Percentiles rank a stretch among this genome's conserved stretches.
Conservation (phyloP, 192 early-diverging fungal genomes). For the Spizellomyces sp. region DNA sequence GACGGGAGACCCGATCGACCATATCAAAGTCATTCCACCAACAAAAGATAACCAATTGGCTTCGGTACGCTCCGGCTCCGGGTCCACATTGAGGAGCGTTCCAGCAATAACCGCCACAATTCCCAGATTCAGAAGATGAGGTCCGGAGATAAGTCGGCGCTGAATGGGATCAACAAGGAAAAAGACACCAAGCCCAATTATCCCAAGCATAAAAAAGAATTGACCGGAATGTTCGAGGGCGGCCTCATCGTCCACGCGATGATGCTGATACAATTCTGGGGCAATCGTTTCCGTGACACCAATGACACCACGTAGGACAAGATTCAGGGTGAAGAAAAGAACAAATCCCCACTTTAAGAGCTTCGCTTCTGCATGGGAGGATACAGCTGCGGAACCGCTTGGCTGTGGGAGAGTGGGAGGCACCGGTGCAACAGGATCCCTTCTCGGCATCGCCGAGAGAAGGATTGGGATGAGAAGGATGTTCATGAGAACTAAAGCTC, state of each 20-base stretch:
- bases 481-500: constrained; percentile 16
- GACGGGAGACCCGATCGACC: constrained; percentile 42
- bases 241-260: neutral
- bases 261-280: constrained; percentile 32
- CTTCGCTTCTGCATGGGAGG: neutral
- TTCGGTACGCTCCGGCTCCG: constrained; percentile 1
- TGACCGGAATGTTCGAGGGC: constrained; percentile 19
- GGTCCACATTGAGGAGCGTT: constrained; percentile 22
- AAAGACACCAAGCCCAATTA: constrained; percentile 32
- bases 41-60: constrained; percentile 19
- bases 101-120: constrained; percentile 16
- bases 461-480: constrained; percentile 14
- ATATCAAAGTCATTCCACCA: constrained; percentile 36
- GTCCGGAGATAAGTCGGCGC: constrained; percentile 10
- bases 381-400: neutral
- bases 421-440: constrained; percentile 14
- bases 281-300: constrained; percentile 40
- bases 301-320: constrained; percentile 37
- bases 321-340: constrained; percentile 35
- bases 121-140: constrained; percentile 19
- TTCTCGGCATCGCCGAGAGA: constrained; percentile 15
- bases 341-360: constrained; percentile 23
- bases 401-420: constrained; percentile 10
- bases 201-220: constrained; percentile 35
- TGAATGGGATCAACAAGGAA: constrained; percentile 31